Evolutionary conservation across 805 yeast species (phyloP), one percentile per base, ranked within the genome.

Genomic region (Helenozyma baotianmanensis): DNA sequence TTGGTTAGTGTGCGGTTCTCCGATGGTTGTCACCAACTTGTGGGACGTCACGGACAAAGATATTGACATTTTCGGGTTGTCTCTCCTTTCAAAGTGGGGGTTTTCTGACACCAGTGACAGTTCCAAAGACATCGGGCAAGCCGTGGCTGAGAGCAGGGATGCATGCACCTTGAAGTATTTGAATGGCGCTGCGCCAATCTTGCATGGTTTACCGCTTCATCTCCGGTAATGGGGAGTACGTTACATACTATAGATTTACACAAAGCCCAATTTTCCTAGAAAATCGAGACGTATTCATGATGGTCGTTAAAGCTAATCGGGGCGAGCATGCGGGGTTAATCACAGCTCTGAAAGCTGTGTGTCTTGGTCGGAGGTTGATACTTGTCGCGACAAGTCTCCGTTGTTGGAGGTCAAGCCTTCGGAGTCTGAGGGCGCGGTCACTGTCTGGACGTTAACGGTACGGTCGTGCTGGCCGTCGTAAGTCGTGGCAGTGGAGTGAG

Each of bases 11-110:
- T 92, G 88, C 14, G 95, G 95, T 0, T 75, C 86, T 29, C 92
- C 95, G 0, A 70, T 83, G 78, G 70, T 87, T 1, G 60, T 92
- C 23, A 96, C 86, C 0, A 87, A 86, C 48, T 58, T 92, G 36
- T 92, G 98, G 98, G 96, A 88, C 56, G 97, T 92, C 4, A 92
- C 97, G 0, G 97, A 92, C 57, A 88, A 84, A 45, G 99, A 92
- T 54, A 85, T 87, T 31, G 97, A 92, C 56, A 71, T 69, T 46
- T 87, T 89, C 46, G 81, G 86, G 15, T 39, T 70, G 8, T 62
- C 73, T 2, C 53, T 85, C 23, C 71, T 92, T 43, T 68, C 70
- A 2, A 64, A 68, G 39, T 81, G 92, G 80, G 92, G 92, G 0
- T 52, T 85, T 10, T 51, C 70, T 9, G 30, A 27, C 6, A 29